Base-by-base conservation (phyloP, 2,329 filamentous ascomycete genomes). In the Alternaria longipes region DNA sequence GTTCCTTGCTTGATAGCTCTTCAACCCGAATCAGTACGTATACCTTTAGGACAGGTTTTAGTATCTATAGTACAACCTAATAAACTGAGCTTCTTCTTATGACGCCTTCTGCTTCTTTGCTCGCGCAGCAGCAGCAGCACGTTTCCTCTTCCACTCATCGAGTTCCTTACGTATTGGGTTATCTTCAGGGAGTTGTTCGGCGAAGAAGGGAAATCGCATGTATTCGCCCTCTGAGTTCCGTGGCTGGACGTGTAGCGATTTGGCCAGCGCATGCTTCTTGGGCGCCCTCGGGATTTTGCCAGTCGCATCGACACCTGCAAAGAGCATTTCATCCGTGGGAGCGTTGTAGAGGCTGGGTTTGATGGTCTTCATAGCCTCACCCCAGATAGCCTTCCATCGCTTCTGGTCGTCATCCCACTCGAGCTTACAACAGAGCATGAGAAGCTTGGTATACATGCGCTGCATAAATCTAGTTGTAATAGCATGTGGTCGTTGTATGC, bases 391-490 rank as follows among this genome's bases (percentile, higher is more conserved):
- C 3, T 47, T 62, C 77, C 76, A 78, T 20, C 62, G 70, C 34
- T 67, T 65, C 16, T 59, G 65, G 30, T 63, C 53, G 1, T 66
- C 54, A 64, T 82, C 70, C 67, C 75, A 82, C 9, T 76, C 74
- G 69, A 84, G 76, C 46, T 79, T 72, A 40, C 82, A 81, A 68
- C 79, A 81, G 56, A 81, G 74, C 3, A 61, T 62, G 53, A 84
- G 79, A 7, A 84, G 69, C 24, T 70, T 72, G 5, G 71, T 65
- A 75, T 83, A 85, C 16, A 85, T 62, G 32, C 82, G 75, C 54
- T 74, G 74, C 83, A 85, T 84, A 57, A 78, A 80, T 9, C 81
- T 77, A 11, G 72, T 62, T 2, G 77, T 83, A 34, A 84, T 73
- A n/a, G 51, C 62, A 54, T 81, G 79, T 1, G 76, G 77, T 3